These are phyloP conservation scores for Ophiostoma himal-ulmi DNA, from an alignment of 2,329 filamentous ascomycete species.

Conservation along the genomic window DNA sequence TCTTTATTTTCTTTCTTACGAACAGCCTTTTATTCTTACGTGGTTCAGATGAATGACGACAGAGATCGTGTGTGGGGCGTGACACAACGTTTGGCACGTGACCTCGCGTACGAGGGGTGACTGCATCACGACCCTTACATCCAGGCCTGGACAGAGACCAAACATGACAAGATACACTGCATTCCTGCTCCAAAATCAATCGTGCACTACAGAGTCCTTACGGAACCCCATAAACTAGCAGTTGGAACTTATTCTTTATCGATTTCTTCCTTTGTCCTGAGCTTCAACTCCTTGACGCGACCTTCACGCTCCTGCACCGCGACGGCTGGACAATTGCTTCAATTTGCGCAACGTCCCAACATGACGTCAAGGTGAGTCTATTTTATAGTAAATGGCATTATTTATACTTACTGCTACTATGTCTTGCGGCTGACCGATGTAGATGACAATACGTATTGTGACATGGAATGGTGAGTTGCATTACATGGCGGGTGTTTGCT, in stretches of 20 bases:
- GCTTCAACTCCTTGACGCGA: not conserved
- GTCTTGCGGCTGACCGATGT: not conserved
- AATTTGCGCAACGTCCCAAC: not conserved
- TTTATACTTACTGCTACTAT: not conserved
- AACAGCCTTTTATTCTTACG: not conserved
- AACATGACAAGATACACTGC: not conserved
- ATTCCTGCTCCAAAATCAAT: not conserved
- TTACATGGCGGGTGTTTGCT: not conserved
- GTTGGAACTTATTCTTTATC: not conserved
- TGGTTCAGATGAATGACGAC: not conserved
- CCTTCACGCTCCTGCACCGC: not conserved
- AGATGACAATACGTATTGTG: constrained; percentile 73
- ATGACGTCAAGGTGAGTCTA: constrained; percentile 1
- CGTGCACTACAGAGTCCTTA: not conserved
- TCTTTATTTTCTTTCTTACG: too few relatives aligned
- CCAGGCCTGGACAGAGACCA: not conserved
- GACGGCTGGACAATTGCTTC: not conserved
- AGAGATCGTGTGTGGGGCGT: not conserved
- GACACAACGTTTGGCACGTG: not conserved
- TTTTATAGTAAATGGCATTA: not conserved
- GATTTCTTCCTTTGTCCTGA: not conserved
- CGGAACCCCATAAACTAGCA: not conserved
- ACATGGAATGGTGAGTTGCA: constrained; percentile 67
- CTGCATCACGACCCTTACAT: not conserved
- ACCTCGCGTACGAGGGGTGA: not conserved